A percentile compares a stretch with the other conserved stretches of the same genome.
These are phyloP conservation scores for Carpinus fangiana DNA, from an alignment of 306 rosid genomes.

Conservation along the genomic window DNA sequence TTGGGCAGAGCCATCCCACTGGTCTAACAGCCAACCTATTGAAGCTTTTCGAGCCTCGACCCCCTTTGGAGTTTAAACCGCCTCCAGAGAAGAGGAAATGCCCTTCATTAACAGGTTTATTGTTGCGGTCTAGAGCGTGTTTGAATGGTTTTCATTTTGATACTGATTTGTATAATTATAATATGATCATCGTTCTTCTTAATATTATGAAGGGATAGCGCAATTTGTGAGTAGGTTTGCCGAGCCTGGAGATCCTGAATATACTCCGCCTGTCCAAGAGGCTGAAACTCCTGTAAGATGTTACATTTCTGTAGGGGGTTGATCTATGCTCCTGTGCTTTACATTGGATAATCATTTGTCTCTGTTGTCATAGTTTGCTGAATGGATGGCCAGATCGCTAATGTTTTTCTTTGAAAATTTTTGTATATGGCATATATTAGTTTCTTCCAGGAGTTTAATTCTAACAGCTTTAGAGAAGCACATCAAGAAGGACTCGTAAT, in stretches of 20 bases:
- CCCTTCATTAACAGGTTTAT: conserved; percentile 75
- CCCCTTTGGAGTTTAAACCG: conserved; percentile 88
- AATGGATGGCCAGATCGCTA: background rate
- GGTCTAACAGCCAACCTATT: conserved; percentile 85
- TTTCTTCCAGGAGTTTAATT: background rate
- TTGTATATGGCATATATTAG: background rate
- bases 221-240: conserved; percentile 84
- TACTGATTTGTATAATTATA: conserved; percentile 1
- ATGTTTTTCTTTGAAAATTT: background rate
- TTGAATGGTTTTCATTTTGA: conserved; percentile 3
- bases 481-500: background rate
- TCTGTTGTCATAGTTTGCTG: background rate
- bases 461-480: background rate
- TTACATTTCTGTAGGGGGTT: background rate
- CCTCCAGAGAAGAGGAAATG: conserved; percentile 97
- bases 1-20: conserved; percentile 98
- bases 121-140: background rate
- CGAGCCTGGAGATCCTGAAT: conserved; percentile 82
- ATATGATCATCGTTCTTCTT: background rate
- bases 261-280: conserved; percentile 64
- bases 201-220: conserved; percentile 65
- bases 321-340: background rate
- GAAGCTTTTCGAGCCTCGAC: conserved; percentile 98
- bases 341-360: background rate
- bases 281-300: conserved; percentile 85